These are phyloP conservation scores for Apiotrichum porosum DNA, from an alignment of 1,284 basidiomycete species.

Conservation along the genomic window DNA sequence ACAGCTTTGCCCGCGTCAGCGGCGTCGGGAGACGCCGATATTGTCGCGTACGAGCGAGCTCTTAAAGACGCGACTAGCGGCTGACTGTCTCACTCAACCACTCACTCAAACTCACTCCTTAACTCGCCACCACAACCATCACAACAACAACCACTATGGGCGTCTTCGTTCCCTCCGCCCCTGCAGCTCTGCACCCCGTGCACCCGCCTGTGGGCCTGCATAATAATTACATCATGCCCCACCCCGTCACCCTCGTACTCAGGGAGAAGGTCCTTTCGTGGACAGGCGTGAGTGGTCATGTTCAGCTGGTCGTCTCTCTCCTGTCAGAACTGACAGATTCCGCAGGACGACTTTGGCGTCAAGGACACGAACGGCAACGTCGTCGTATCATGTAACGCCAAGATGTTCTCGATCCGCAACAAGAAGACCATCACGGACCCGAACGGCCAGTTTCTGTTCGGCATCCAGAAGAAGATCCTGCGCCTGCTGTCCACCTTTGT, in stretches of 20 bases:
- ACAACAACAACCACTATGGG: no score
- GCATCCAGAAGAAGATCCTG: conserved; percentile 35
- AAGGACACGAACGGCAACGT: conserved; percentile 35
- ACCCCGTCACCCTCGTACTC: conserved; percentile 37
- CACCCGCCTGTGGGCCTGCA: conserved; percentile 39
- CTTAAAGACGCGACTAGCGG: no score
- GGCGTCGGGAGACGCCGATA: no score
- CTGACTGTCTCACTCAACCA: no score
- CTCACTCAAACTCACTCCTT: no score
- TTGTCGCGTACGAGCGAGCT: no score
- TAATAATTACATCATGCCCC: conserved; percentile 25
- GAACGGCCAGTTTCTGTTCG: conserved; percentile 33
- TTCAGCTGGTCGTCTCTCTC: no score
- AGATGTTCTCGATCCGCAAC: conserved; percentile 36
- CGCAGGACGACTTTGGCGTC: conserved; percentile 38
- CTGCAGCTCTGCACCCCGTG: conserved; percentile 36
- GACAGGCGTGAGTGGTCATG: conserved; percentile 24
- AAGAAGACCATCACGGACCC: conserved; percentile 44
- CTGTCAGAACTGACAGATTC: background rate
- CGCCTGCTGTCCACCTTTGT: conserved; percentile 31
- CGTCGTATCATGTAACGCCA: conserved; percentile 37
- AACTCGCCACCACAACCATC: no score
- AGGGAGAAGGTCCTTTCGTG: conserved; percentile 43
- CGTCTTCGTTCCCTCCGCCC: no score
- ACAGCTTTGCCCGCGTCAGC: no score